phyloP scores from a whole-genome alignment of 805 yeast genomes.

The Jamesozyma hellenica region DNA sequence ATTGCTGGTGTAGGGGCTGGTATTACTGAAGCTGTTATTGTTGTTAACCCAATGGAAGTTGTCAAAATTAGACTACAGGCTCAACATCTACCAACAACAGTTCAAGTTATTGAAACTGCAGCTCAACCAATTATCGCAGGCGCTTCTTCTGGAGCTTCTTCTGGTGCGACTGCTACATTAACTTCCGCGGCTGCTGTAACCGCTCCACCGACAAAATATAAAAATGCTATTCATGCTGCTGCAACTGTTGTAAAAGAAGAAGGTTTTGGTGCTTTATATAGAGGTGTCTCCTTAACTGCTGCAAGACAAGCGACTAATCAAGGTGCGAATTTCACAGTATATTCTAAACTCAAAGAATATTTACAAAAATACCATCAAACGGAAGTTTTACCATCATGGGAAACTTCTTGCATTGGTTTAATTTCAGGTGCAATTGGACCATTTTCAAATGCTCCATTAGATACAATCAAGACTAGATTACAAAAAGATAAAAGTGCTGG shows the following conservation, averaged over 20 bases:
- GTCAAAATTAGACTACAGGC: constrained; percentile 94
- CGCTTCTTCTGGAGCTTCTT: constrained; percentile 7
- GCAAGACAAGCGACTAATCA: constrained; percentile 97
- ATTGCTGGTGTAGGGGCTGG: constrained; percentile 97
- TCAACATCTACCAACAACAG: constrained; percentile 50
- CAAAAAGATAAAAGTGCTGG: constrained; percentile 66
- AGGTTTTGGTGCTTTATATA: constrained; percentile 77
- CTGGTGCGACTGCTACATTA: constrained; percentile 3
- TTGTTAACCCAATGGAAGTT: constrained; percentile 96
- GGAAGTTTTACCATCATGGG: constrained; percentile 76
- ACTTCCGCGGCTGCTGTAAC: constrained; percentile 5
- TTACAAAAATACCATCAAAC: constrained; percentile 51
- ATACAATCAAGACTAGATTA: constrained; percentile 92
- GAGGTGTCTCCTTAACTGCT: constrained; percentile 93
- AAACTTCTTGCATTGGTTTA: constrained; percentile 84
- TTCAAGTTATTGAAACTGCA: constrained; percentile 25
- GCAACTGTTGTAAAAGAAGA: constrained; percentile 79
- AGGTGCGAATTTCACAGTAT: constrained; percentile 95
- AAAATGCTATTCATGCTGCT: constrained; percentile 87
- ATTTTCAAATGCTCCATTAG: constrained; percentile 92
- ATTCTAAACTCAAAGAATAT: constrained; percentile 68
- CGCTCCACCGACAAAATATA: constrained; percentile 64
- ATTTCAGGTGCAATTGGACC: constrained; percentile 97
- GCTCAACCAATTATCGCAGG: constrained; percentile 3
- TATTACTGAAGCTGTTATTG: constrained; percentile 85